Base-by-base conservation (phyloP, 805 yeast genomes). In the Zygosaccharomyces bisporus region DNA sequence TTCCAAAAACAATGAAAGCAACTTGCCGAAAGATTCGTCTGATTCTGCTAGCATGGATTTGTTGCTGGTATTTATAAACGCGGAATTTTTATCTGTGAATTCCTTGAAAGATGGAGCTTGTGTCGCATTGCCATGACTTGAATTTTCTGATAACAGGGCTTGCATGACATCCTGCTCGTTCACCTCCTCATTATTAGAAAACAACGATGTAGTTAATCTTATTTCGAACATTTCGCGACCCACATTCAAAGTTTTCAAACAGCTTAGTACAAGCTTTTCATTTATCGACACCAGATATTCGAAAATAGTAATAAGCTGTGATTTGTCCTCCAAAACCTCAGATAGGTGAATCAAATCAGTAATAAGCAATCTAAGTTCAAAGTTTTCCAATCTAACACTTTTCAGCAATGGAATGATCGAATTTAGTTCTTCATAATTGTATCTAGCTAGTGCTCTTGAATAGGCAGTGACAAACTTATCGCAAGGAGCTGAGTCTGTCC, bases 181-280 rank as follows among this genome's bases (percentile, higher is more conserved):
- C 45, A 50, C 53, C 47, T 45, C 54, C 8, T 50, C 54, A 9
- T 54, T 56, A 6, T 44, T 46, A 2, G 54, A 49, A 29, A 64
- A 61, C 41, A 88, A 64, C 0, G 90, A 80, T 1, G 83, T 74
- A 65, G 86, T 85, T 36, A 87, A 67, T 43, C 75, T 72, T 72
- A 88, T 76, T 67, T 83, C 90, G 21, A 82, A 66, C 4, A 70
- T 52, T 21, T 74, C 79, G 3, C 77, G 47, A 14, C 66, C 55
- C 16, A 73, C 43, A 14, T 65, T 59, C 17, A 64, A 43, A 2
- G 71, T 60, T 2, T 58, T 51, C 39, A 79, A 56, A 19, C 68
- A 64, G n/a, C 60, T 52, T n/a, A 69, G 32, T 34, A 79, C 70
- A 16, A 69, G 47, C 2, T 60, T 67, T 47, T 71, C 67, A 41